Base-by-base conservation (phyloP, 495 filamentous ascomycete genomes). In the Talaromyces thailandensis region DNA sequence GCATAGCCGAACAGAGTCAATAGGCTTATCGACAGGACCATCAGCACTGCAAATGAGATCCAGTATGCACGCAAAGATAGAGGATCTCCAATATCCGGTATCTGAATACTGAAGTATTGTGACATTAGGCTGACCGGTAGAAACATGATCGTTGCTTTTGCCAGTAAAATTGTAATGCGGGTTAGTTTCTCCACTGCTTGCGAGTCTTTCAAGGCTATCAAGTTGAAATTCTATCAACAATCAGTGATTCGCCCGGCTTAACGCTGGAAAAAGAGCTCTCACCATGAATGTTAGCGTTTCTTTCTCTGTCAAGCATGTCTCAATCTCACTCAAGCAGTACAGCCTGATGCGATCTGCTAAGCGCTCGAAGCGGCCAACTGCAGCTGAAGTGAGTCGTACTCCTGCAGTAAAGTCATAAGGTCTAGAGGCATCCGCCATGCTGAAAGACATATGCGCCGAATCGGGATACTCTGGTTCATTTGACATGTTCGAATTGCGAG, bases 201-300 rank as follows among this genome's bases (percentile, higher is more conserved):
- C 3, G 89, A 90, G 74, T 96, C 88, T 67, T 90, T 90, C 67
- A 93, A 86, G 12, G 91, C 87, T 60, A 90, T 92, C 66, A 96
- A 80, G 74, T 92, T 93, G 81, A 94, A 95, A 71, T 91, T 91
- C 88, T 91, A 55, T 43, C 2, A 23, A 51, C 53, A 16, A 56
- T 74, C 52, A 74, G 69, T 60, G n/a, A 37, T 21, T 40, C 8
- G 8, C 0, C 18, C n/a, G n/a, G n/a, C n/a, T n/a, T n/a, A n/a
- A n/a, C n/a, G n/a, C n/a, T n/a, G 23, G 53, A 26, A n/a, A 16
- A n/a, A 0, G 14, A 50, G 21, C 48, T 61, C 75, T 58, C 65
- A 86, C 83, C 73, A 93, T 81, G 58, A 85, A 86, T 18, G 91
- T 88, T 48, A 96, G 75, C 6, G 86, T 84, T 25, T 89, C 86